Conservation (phyloP, 2,329 filamentous ascomycete genomes). For the Myriosclerotinia duriaeana region DNA sequence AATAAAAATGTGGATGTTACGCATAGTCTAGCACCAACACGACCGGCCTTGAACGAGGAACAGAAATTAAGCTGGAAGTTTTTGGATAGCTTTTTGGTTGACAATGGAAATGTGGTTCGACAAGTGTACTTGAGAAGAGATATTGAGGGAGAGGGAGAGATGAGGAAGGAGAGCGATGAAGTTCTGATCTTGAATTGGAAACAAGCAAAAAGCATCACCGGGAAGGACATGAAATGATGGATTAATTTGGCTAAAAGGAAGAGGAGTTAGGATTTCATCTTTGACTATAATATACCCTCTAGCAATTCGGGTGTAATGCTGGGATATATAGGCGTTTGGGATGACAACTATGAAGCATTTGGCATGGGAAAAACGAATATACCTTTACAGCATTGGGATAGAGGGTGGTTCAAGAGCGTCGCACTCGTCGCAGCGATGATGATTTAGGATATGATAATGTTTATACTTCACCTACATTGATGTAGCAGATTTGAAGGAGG, state of each 20-base stretch:
- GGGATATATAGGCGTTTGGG: constrained; percentile 5
- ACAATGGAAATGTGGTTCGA: constrained; percentile 32
- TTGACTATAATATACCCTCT: not conserved
- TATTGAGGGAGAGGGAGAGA: constrained; percentile 25
- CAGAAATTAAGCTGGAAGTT: constrained; percentile 59
- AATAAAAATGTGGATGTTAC: constrained; percentile 47
- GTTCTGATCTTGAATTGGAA: constrained; percentile 38
- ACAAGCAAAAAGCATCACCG: not conserved
- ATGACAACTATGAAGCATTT: not conserved
- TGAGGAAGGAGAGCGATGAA: constrained; percentile 29
- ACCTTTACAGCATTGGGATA: not conserved
- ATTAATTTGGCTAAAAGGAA: not conserved
- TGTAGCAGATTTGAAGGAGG: not conserved
- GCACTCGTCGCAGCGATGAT: not conserved
- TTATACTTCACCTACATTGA: not conserved
- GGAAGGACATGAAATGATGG: not conserved
- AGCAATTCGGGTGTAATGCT: not conserved
- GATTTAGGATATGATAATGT: constrained; percentile 19
- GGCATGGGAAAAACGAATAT: not conserved
- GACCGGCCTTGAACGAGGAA: constrained; percentile 51
- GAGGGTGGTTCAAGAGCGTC: too few relatives aligned
- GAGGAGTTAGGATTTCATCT: not conserved
- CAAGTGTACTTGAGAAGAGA: constrained; percentile 35
- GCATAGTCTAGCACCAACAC: constrained; percentile 53
- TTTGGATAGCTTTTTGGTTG: constrained; percentile 46